phyloP scores from a whole-genome alignment of 2,329 filamentous ascomycete species.

The Helotiales sp. region DNA sequence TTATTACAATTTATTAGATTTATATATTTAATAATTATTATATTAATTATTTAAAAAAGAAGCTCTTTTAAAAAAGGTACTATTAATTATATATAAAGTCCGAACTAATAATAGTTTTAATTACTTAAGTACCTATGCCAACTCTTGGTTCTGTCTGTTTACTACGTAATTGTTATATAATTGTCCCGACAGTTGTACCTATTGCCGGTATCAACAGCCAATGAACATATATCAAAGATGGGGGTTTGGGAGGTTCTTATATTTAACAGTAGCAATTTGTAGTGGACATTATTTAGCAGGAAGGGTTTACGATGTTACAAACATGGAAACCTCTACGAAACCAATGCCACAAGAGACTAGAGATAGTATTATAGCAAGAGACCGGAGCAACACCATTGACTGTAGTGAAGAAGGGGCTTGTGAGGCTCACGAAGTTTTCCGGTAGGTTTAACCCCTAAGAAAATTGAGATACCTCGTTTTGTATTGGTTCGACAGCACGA shows the following conservation, averaged over 20 bases:
- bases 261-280: background rate
- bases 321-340: background rate
- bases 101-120: background rate
- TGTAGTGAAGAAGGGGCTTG: background rate
- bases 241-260: background rate
- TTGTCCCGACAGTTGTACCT: no score
- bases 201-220: no score
- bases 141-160: no score
- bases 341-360: background rate
- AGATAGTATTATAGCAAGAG: background rate
- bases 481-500: no score
- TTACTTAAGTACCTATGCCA: no score
- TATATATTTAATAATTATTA: no score
- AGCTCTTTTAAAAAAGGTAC: no score
- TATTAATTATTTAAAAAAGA: no score
- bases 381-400: background rate
- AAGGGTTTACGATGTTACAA: background rate
- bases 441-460: no score
- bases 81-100: background rate
- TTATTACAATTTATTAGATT: no score
- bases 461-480: no score
- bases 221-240: background rate
- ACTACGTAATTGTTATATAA: no score
- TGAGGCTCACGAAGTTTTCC: background rate
- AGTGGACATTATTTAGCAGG: background rate